Percentiles rank a stretch among this genome's conserved stretches.
Evolutionary conservation across 1,139 yeast genomes (phyloP).

Genomic region (Pichia sp.): DNA sequence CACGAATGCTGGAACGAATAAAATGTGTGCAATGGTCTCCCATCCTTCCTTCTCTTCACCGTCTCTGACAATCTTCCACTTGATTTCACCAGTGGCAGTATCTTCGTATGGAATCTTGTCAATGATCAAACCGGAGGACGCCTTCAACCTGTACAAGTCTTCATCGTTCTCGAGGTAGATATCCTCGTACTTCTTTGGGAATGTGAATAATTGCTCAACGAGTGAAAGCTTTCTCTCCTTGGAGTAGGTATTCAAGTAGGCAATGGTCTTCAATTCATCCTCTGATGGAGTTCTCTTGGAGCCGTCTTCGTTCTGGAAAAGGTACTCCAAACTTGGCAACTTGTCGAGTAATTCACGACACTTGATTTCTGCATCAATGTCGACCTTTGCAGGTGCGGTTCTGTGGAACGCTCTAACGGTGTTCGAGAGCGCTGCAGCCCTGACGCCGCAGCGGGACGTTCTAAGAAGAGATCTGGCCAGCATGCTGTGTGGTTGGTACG

Average conservation of each 20-base stretch:
- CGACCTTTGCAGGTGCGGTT: conserved; percentile 11
- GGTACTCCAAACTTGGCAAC: conserved; percentile 48
- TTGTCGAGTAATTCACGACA: conserved; percentile 28
- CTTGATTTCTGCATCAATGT: conserved; percentile 21
- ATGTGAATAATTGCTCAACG: conserved; percentile 49
- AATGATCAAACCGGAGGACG: conserved; percentile 55
- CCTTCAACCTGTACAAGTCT: conserved; percentile 57
- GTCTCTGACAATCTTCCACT: conserved; percentile 74
- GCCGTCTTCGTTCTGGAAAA: conserved; percentile 75
- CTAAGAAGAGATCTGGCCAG: conserved; percentile 11
- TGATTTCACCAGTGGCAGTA: conserved; percentile 67
- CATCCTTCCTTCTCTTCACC: conserved; percentile 73
- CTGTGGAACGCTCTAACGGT: conserved; percentile 11
- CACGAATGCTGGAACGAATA: conserved; percentile 60
- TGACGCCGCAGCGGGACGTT: conserved; percentile 9
- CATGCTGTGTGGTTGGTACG: too few species aligned
- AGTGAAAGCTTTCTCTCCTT: conserved; percentile 50
- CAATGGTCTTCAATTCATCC: conserved; percentile 64
- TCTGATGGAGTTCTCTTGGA: conserved; percentile 67
- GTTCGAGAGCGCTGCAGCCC: too few species aligned
- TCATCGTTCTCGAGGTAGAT: conserved; percentile 57
- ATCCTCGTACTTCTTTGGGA: conserved; percentile 52
- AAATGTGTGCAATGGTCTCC: conserved; percentile 67
- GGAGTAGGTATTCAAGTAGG: conserved; percentile 60
- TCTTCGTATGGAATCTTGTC: conserved; percentile 84